Percentiles rank a stretch among this genome's conserved stretches.
Evolutionary conservation across 2,329 filamentous ascomycete genomes (phyloP).

Genomic region (Penicillium sp.): DNA sequence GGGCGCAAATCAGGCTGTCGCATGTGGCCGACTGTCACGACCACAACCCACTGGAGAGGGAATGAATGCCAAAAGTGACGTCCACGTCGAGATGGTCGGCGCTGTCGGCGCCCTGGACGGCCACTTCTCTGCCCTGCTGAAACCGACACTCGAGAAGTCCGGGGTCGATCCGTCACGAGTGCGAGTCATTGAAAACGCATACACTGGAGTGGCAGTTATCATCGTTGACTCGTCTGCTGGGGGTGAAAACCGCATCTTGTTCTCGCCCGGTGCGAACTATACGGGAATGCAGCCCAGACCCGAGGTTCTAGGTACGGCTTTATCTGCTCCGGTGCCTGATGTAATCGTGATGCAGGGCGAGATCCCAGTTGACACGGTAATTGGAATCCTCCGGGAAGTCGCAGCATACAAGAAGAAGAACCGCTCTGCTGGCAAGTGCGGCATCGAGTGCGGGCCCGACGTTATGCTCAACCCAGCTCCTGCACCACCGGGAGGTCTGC

Average conservation of each 20-base stretch:
- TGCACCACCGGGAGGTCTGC: conserved; percentile 70
- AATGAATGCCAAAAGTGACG: conserved; percentile 23
- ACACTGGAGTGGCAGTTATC: conserved; percentile 72
- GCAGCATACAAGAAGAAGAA: conserved; percentile 43
- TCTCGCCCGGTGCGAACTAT: conserved; percentile 69
- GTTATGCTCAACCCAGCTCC: conserved; percentile 87
- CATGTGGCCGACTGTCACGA: conserved; percentile 77
- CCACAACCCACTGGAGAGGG: conserved; percentile 35
- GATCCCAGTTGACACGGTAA: conserved; percentile 65
- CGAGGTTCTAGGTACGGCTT: conserved; percentile 39
- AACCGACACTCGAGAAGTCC: conserved; percentile 56
- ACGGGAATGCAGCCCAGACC: conserved; percentile 41
- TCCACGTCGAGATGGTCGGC: conserved; percentile 67
- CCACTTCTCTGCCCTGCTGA: conserved; percentile 62
- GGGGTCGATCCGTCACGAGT: conserved; percentile 63
- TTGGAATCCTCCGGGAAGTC: conserved; percentile 55
- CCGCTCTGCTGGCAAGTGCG: conserved; percentile 36
- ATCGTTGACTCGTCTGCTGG: conserved; percentile 70
- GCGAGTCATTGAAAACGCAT: conserved; percentile 43
- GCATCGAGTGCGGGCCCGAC: conserved; percentile 47
- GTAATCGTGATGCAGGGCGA: conserved; percentile 77
- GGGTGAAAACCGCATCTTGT: conserved; percentile 71
- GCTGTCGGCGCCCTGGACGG: conserved; percentile 64
- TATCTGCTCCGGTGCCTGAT: conserved; percentile 51
- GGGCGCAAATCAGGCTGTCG: conserved; percentile 92